Evolutionary conservation across 2,329 filamentous ascomycete species (phyloP).

Genomic region (Cercospora janseana): DNA sequence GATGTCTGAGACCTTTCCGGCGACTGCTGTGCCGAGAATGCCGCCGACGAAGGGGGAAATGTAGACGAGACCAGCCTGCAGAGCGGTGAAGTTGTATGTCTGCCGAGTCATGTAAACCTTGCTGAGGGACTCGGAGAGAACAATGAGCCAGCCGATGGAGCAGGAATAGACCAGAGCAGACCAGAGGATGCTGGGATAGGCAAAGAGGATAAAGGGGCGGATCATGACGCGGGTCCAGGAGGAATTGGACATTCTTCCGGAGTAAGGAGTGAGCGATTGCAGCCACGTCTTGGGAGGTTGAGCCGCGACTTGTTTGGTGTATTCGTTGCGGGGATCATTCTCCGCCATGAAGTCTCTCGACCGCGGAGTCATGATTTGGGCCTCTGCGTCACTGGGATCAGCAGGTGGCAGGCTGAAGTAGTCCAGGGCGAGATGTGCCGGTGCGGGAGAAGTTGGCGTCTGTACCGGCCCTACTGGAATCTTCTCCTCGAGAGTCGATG

Average conservation of each 20-base stretch:
- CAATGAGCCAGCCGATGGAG: slow-evolving; percentile 92
- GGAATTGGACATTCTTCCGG: slow-evolving; percentile 74
- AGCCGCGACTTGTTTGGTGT: slow-evolving; percentile 68
- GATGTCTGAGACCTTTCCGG: slow-evolving; percentile 81
- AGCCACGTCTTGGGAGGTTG: slow-evolving; percentile 67
- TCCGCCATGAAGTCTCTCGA: neutral
- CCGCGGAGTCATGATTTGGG: slow-evolving; percentile 7
- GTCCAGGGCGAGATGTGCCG: slow-evolving; percentile 10
- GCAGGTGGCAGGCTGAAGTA: slow-evolving; percentile 22
- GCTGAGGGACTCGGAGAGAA: slow-evolving; percentile 83
- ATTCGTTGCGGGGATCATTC: slow-evolving; percentile 41
- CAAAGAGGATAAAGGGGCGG: slow-evolving; percentile 80
- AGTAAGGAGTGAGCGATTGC: slow-evolving; percentile 72
- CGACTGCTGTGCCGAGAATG: slow-evolving; percentile 85
- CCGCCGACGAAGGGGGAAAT: slow-evolving; percentile 86
- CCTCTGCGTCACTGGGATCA: slow-evolving; percentile 12
- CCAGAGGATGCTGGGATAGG: slow-evolving; percentile 89
- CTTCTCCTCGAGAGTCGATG: slow-evolving; percentile 12
- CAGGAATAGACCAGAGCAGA: slow-evolving; percentile 79
- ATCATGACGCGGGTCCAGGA: slow-evolving; percentile 75
- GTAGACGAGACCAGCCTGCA: slow-evolving; percentile 83
- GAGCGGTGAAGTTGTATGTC: slow-evolving; percentile 74
- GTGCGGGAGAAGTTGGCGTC: slow-evolving; percentile 1
- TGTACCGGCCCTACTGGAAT: too few relatives aligned
- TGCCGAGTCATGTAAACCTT: slow-evolving; percentile 69